Evolutionary conservation across 805 yeast genomes (phyloP).

Genomic region (Saccharomyces eubayanus): DNA sequence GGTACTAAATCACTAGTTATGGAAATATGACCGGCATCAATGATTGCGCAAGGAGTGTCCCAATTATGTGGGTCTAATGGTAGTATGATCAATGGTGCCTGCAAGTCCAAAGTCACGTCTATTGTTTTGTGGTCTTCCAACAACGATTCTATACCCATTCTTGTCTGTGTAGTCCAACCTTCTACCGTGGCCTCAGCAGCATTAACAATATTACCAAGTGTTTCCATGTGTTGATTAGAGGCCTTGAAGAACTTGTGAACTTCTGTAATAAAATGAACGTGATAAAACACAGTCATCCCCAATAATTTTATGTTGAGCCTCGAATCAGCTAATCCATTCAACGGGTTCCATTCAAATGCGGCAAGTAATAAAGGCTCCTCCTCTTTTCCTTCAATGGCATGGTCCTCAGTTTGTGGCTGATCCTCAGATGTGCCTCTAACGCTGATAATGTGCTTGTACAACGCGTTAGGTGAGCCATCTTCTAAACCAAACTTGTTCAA

Average conservation of each 20-base stretch:
- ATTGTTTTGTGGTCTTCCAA: slow-evolving; percentile 90
- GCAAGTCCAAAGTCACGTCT: slow-evolving; percentile 77
- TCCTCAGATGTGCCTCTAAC: slow-evolving; percentile 53
- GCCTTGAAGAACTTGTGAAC: slow-evolving; percentile 74
- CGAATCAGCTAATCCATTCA: slow-evolving; percentile 78
- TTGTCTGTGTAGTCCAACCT: slow-evolving; percentile 79
- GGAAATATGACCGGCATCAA: slow-evolving; percentile 94
- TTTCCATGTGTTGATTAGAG: slow-evolving; percentile 76
- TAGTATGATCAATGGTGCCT: slow-evolving; percentile 82
- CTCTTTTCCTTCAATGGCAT: slow-evolving; percentile 19
- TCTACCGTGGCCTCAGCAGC: slow-evolving; percentile 95
- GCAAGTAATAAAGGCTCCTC: slow-evolving; percentile 65
- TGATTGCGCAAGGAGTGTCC: slow-evolving; percentile 79
- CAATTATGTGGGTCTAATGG: slow-evolving; percentile 75
- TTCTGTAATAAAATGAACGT: slow-evolving; percentile 73
- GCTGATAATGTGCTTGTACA: slow-evolving; percentile 83
- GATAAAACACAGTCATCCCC: slow-evolving; percentile 85
- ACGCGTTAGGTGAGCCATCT: slow-evolving; percentile 71
- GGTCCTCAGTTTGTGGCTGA: not conserved
- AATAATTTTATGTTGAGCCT: slow-evolving; percentile 61
- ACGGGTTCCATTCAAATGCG: slow-evolving; percentile 77
- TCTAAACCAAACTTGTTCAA: slow-evolving; percentile 76
- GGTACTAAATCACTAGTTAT: slow-evolving; percentile 74
- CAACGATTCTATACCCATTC: slow-evolving; percentile 88
- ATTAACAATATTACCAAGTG: slow-evolving; percentile 80